Percentiles rank a stretch among this genome's conserved stretches.
Conservation (phyloP, 192 early-diverging fungal genomes). For the Gamsiella multidivaricata region DNA sequence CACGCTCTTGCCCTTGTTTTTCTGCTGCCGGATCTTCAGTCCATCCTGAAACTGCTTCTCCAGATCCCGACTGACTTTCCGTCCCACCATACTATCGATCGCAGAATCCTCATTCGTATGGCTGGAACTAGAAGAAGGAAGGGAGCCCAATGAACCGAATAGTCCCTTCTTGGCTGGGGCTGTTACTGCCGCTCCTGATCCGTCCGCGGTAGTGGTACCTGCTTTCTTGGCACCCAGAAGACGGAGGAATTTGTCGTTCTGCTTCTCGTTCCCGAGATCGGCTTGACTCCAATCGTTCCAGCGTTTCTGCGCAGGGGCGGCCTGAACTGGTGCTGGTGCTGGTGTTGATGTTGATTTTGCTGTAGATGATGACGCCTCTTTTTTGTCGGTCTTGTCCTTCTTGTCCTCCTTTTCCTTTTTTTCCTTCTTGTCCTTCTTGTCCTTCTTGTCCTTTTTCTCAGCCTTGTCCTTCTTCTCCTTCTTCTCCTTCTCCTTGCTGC, state of each 20-base stretch:
- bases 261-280: slow-evolving; percentile 62
- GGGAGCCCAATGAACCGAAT: slow-evolving; percentile 53
- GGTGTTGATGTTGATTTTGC: slow-evolving; percentile 8
- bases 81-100: slow-evolving; percentile 62
- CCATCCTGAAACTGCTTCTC: slow-evolving; percentile 70
- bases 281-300: slow-evolving; percentile 78
- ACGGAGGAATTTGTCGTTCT: slow-evolving; percentile 73
- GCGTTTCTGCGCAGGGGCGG: slow-evolving; percentile 29
- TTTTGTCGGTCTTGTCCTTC: slow-evolving; percentile 31
- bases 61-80: slow-evolving; percentile 65
- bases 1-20: slow-evolving; percentile 61
- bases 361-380: slow-evolving; percentile 27
- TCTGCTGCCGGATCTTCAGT: slow-evolving; percentile 62
- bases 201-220: not conserved
- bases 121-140: slow-evolving; percentile 2
- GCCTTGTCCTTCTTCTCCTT: slow-evolving; percentile 27
- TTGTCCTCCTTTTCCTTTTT: slow-evolving; percentile 46
- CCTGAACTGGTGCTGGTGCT: slow-evolving; percentile 8
- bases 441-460: slow-evolving; percentile 11
- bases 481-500: slow-evolving; percentile 17
- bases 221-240: slow-evolving; percentile 68
- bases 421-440: slow-evolving; percentile 37
- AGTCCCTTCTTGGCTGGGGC: slow-evolving; percentile 43
- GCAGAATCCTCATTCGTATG: slow-evolving; percentile 49
- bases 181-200: slow-evolving; percentile 7